Evolutionary conservation across 441 rosid species (phyloP).

Genomic region (Jatropha multifida): DNA sequence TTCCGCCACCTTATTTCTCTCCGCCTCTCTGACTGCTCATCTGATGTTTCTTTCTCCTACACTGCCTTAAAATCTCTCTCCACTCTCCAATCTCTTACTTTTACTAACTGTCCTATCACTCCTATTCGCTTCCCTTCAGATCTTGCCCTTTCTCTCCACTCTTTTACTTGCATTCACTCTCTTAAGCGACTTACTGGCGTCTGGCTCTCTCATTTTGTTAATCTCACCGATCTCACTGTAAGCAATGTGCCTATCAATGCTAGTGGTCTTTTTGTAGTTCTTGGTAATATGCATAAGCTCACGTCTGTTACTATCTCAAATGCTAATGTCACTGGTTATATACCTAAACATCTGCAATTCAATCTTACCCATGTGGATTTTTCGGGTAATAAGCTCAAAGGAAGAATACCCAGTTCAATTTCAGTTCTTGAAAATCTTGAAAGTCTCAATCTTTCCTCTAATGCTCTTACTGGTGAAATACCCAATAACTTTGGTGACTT

Average conservation of each 20-base stretch:
- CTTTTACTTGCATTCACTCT: conserved; percentile 71
- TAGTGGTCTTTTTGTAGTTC: conserved; percentile 68
- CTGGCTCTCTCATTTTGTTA: conserved; percentile 62
- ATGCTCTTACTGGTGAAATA: conserved; percentile 61
- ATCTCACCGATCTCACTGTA: conserved; percentile 81
- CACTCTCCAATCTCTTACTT: conserved; percentile 63
- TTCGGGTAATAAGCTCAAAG: conserved; percentile 67
- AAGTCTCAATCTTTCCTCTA: conserved; percentile 61
- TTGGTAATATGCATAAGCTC: conserved; percentile 65
- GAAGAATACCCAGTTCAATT: conserved; percentile 68
- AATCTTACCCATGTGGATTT: conserved; percentile 81
- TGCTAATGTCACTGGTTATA: conserved; percentile 63
- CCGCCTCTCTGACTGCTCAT: conserved; percentile 73
- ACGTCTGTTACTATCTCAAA: conserved; percentile 58
- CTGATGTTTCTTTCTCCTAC: conserved; percentile 68
- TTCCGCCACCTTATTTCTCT: conserved; percentile 74
- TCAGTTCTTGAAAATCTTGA: conserved; percentile 66
- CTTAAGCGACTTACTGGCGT: conserved; percentile 73
- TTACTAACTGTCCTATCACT: conserved; percentile 59
- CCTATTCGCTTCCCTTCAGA: conserved; percentile 62
- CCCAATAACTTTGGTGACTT: conserved; percentile 70
- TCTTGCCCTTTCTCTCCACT: conserved; percentile 56
- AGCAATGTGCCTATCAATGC: conserved; percentile 54
- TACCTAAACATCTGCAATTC: conserved; percentile 50
- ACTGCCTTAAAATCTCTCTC: conserved; percentile 81